A percentile compares a stretch with the other conserved stretches of the same genome.
Evolutionary conservation across 2,329 filamentous ascomycete species (phyloP).

Genomic region (Diaporthe helianthi): DNA sequence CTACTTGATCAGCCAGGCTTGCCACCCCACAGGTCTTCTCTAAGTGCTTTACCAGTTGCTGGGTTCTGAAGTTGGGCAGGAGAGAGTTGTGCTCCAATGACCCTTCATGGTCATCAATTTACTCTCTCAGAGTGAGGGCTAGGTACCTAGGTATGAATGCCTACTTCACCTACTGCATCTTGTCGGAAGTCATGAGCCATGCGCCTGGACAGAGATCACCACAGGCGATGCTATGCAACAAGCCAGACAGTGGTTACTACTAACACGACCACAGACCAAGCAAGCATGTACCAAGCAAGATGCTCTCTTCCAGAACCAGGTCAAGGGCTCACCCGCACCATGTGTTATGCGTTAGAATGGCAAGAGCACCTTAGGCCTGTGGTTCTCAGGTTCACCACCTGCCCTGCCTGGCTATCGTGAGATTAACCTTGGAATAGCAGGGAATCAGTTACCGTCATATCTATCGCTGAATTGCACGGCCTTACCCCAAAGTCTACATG

Average conservation of each 20-base stretch:
- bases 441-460: not conserved
- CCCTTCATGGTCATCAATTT: not conserved
- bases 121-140: not conserved
- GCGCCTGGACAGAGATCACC: not conserved
- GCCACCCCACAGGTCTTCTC: not conserved
- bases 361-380: not conserved
- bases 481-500: slow-evolving; percentile 12
- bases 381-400: not conserved
- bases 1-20: not conserved
- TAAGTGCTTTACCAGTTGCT: not conserved
- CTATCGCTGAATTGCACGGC: slow-evolving; percentile 18
- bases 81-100: not conserved
- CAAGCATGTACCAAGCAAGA: no score
- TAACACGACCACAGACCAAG: no score
- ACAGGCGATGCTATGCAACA: not conserved
- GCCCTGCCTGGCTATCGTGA: not conserved
- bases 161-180: not conserved
- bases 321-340: no score
- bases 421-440: not conserved
- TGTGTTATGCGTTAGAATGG: not conserved
- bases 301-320: not conserved
- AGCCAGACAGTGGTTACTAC: not conserved
- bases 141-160: not conserved
- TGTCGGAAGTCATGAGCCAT: not conserved
- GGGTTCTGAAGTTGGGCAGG: no score